Conservation (phyloP, 768 basidiomycete species). For the Hydnum rufescens region DNA sequence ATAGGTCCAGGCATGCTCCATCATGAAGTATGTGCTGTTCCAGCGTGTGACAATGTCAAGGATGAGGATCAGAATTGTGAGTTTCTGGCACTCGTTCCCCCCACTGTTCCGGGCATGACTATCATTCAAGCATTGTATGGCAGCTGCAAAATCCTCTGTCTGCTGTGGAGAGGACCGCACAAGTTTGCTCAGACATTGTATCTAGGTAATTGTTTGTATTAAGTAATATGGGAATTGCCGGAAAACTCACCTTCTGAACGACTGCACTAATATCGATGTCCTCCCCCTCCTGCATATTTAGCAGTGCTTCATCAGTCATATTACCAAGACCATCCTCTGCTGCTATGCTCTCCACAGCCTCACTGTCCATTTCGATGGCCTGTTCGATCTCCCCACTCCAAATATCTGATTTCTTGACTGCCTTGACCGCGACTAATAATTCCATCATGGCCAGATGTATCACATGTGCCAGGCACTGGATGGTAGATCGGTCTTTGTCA, state of each 20-base stretch:
- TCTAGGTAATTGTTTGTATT: not conserved
- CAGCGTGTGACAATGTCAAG: not conserved
- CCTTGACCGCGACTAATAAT: not conserved
- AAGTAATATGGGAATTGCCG: too few relatives aligned
- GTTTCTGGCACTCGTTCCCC: too few relatives aligned
- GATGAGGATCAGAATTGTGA: not conserved
- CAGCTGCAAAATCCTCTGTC: not conserved
- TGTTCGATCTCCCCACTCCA: not conserved
- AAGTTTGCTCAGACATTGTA: not conserved
- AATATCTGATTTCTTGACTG: not conserved
- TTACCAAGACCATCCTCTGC: not conserved
- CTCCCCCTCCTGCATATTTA: too few relatives aligned
- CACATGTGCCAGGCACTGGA: conserved; percentile 1
- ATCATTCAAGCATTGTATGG: not conserved
- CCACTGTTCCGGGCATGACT: not conserved
- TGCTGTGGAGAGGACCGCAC: not conserved
- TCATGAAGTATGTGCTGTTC: not conserved
- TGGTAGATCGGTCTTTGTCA: not conserved
- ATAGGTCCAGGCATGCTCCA: not conserved
- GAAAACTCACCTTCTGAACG: too few relatives aligned
- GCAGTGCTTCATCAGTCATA: too few relatives aligned
- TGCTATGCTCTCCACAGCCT: not conserved
- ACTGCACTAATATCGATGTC: too few relatives aligned
- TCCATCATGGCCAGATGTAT: conserved; percentile 2
- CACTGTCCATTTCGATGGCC: not conserved